Evolutionary conservation across 495 filamentous ascomycete genomes (phyloP).

Genomic region (Trichoderma asperelloides): DNA sequence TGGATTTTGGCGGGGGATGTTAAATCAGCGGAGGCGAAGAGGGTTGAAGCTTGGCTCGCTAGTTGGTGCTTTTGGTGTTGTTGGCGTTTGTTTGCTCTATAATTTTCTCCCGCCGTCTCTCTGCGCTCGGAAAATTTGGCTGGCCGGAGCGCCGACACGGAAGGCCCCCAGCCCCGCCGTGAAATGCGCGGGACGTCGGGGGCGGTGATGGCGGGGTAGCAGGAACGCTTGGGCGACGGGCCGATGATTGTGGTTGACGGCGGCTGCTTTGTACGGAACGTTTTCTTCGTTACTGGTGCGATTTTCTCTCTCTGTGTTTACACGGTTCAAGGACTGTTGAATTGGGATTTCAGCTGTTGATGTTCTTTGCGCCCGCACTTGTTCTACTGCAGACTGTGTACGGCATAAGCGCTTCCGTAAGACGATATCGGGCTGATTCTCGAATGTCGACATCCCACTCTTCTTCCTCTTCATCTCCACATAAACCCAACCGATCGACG

Average conservation of each 20-base stretch:
- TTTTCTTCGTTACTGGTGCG: too few relatives aligned
- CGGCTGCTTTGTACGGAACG: too few relatives aligned
- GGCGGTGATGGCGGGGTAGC: neutral
- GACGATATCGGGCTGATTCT: too few relatives aligned
- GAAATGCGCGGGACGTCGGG: neutral
- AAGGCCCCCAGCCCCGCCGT: neutral
- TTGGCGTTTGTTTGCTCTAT: too few relatives aligned
- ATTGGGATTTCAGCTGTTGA: too few relatives aligned
- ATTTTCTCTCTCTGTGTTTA: too few relatives aligned
- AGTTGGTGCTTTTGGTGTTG: neutral
- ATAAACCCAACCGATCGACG: neutral
- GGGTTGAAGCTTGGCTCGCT: neutral
- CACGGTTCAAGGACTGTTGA: too few relatives aligned
- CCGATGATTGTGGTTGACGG: neutral
- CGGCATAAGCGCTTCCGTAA: neutral
- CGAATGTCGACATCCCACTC: neutral
- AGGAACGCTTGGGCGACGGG: neutral
- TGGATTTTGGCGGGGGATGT: too few relatives aligned
- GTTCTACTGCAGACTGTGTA: too few relatives aligned
- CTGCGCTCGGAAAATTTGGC: neutral
- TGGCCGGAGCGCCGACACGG: neutral
- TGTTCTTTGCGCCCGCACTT: too few relatives aligned
- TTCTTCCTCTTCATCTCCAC: neutral
- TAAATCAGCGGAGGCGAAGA: too few relatives aligned
- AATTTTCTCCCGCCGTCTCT: neutral